Evolutionary conservation across 805 yeast genomes (phyloP).

Genomic region (Myxozyma mucilagina): DNA sequence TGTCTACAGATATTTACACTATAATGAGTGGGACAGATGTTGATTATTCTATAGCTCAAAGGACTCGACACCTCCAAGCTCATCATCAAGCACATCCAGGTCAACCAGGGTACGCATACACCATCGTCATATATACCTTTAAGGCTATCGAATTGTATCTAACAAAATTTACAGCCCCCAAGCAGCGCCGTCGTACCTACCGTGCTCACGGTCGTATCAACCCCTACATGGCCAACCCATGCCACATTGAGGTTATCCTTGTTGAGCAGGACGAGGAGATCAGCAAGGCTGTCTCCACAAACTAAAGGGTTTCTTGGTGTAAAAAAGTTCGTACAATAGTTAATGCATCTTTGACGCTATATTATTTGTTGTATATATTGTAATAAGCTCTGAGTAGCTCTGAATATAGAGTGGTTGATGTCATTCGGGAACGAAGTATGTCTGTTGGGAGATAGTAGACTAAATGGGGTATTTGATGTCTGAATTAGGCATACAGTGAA

Average conservation of each 20-base stretch:
- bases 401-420: too few species aligned
- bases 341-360: too few species aligned
- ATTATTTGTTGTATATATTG: too few species aligned
- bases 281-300: slow-evolving; percentile 63
- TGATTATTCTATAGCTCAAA: slow-evolving; percentile 57
- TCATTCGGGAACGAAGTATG: too few species aligned
- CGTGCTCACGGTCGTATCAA: slow-evolving; percentile 99
- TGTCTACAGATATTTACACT: slow-evolving; percentile 15
- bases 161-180: slow-evolving; percentile 65
- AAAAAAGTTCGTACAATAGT: too few species aligned
- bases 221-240: slow-evolving; percentile 98
- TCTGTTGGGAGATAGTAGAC: too few species aligned
- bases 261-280: slow-evolving; percentile 94
- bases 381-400: too few species aligned
- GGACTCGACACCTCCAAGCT: slow-evolving; percentile 95
- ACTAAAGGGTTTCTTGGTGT: background rate
- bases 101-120: slow-evolving; percentile 63
- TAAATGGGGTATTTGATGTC: too few species aligned
- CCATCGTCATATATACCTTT: background rate
- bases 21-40: background rate
- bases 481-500: too few species aligned
- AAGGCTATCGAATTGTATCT: background rate
- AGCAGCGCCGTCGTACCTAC: slow-evolving; percentile 99
- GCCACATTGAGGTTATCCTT: slow-evolving; percentile 96
- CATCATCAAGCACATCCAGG: slow-evolving; percentile 97